phyloP scores from a whole-genome alignment of 2,329 filamentous ascomycete genomes.

The Aschersonia sp. region DNA sequence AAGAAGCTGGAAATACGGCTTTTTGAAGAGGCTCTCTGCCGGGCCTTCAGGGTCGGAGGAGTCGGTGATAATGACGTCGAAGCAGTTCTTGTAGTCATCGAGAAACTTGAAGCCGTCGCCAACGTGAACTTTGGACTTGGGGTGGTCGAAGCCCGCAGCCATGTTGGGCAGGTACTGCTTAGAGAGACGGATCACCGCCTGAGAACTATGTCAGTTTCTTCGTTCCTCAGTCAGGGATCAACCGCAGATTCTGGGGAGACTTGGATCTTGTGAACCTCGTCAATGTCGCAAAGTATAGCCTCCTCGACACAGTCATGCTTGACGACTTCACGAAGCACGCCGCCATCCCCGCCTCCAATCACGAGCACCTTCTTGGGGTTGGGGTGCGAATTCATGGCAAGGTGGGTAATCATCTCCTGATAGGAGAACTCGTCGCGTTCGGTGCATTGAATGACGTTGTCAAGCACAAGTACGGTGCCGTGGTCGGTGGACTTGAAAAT shows the following conservation, averaged over 20 bases:
- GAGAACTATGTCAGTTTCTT: not conserved
- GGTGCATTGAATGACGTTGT: conserved; percentile 98
- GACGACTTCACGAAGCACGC: conserved; percentile 94
- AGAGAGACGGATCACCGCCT: conserved; percentile 93
- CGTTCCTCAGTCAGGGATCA: no score
- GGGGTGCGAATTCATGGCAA: conserved; percentile 97
- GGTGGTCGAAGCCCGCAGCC: conserved; percentile 85
- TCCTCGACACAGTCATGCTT: conserved; percentile 97
- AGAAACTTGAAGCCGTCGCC: conserved; percentile 99
- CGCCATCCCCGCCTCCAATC: conserved; percentile 93
- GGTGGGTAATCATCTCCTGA: conserved; percentile 99
- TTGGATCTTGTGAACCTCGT: no score
- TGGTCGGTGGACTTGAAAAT: conserved; percentile 98
- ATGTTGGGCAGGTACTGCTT: conserved; percentile 96
- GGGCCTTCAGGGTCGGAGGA: conserved; percentile 95
- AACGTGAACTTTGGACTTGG: conserved; percentile 82
- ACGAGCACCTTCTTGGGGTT: conserved; percentile 97
- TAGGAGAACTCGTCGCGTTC: conserved; percentile 98
- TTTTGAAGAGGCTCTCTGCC: conserved; percentile 93
- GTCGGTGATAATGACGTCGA: conserved; percentile 99
- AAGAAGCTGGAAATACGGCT: conserved; percentile 95
- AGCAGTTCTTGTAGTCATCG: conserved; percentile 88
- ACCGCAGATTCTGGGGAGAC: no score
- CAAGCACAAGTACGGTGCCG: conserved; percentile 88
- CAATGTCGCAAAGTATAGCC: conserved; percentile 94